Base-by-base conservation (phyloP, 352 stramenopile genomes). In the Elongisporangium undulatum region DNA sequence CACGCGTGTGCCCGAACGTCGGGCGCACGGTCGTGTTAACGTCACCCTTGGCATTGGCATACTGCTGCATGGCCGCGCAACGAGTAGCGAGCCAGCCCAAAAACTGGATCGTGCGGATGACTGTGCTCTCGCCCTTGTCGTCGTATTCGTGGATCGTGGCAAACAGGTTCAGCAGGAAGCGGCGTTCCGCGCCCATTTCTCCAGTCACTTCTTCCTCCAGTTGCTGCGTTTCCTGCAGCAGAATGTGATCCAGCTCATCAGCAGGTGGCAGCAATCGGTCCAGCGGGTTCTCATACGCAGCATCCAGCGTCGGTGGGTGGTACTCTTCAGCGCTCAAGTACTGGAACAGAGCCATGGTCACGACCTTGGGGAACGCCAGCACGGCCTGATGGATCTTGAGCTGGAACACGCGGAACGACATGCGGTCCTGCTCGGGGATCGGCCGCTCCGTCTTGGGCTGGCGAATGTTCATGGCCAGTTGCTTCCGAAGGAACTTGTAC, bases 381-480 rank as follows among this genome's bases (percentile, higher is more conserved):
- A 92, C 76, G 3, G 75, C 85, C 56, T 92, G 85, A 57, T 94
- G 85, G 51, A 94, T 91, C 66, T 94, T 92, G 50, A 85, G 61
- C 62, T 94, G 85, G 54, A 94, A 92, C 20, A 92, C 79, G 48
- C 85, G 85, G 59, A 92, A 92, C 0, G 85, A 92, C 85, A 92
- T 91, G 61, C 85, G 81, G 53, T 92, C 80, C 61, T 95, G 84
- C 54, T 94, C 85, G 0, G 85, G 81, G 41, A 94, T 90, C 6
- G 85, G 79, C 7, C 79, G 81, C 52, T 93, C 84, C 0, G 80
- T 92, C 67, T 95, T 93, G 23, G 76, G 82, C 55, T 93, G 82
- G 19, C 86, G 86, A 64, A 95, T 90, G 54, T 92, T 94, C 79
- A 90, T 89, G 2, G 81, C 85, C 4, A 95, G 67, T 50, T 93